phyloP scores from a whole-genome alignment of 176 grass and related monocot species.

The Sorghum bicolor region Sorghum_bicolor_NCBIv3 NC_012876.2:2824501-2825000 shows the following conservation, averaged over 20 bases:
- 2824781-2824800: background rate
- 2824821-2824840: background rate
- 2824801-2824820: conserved; percentile 22
- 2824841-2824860: background rate
- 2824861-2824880: background rate
- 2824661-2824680: background rate
- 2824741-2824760: background rate
- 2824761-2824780: background rate
- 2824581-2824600: too few species aligned
- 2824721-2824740: conserved; percentile 14
- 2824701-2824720: background rate
- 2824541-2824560: too few species aligned
- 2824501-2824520: conserved; percentile 30
- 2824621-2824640: too few species aligned
- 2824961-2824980: conserved; percentile 18
- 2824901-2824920: background rate
- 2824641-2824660: background rate
- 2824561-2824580: too few species aligned
- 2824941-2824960: background rate
- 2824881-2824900: background rate
- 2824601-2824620: too few species aligned
- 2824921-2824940: too few species aligned
- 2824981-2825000: background rate
- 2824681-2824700: background rate
- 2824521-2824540: background rate